Conservation (phyloP, 2,329 filamentous ascomycete genomes). For the Cladosporium colombiae region DNA sequence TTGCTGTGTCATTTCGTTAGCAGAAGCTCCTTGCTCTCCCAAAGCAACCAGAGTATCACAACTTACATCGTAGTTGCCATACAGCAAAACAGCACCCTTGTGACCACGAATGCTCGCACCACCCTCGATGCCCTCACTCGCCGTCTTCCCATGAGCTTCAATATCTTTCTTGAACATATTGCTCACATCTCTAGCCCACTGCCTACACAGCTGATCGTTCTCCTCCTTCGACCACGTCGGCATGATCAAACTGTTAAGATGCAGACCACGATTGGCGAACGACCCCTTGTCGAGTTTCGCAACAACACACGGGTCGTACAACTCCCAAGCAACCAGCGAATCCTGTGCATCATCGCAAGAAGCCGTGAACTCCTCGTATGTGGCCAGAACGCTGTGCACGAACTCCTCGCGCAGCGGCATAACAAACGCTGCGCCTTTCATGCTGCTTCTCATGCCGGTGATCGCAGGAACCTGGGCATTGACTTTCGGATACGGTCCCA, state of each 20-base stretch:
- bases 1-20: slow-evolving; percentile 27
- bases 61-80: slow-evolving; percentile 35
- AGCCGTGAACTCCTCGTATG: slow-evolving; percentile 27
- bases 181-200: slow-evolving; percentile 33
- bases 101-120: slow-evolving; percentile 29
- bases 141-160: slow-evolving; percentile 24
- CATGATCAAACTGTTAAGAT: slow-evolving; percentile 34
- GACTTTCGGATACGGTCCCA: slow-evolving; percentile 28
- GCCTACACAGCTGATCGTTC: slow-evolving; percentile 30
- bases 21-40: background rate
- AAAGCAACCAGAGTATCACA: background rate
- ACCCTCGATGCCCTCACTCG: slow-evolving; percentile 29
- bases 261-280: slow-evolving; percentile 33
- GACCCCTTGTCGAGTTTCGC: slow-evolving; percentile 27
- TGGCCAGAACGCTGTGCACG: slow-evolving; percentile 25
- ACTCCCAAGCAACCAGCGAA: slow-evolving; percentile 31
- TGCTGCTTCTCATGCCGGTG: slow-evolving; percentile 28
- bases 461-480: slow-evolving; percentile 29
- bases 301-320: slow-evolving; percentile 30
- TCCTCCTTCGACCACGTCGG: slow-evolving; percentile 34
- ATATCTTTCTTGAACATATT: slow-evolving; percentile 32
- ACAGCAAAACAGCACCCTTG: slow-evolving; percentile 33
- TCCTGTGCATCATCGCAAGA: slow-evolving; percentile 26
- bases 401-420: slow-evolving; percentile 29
- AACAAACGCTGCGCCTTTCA: slow-evolving; percentile 33